A percentile compares a stretch with the other conserved stretches of the same genome.
Evolutionary conservation across 2,329 filamentous ascomycete species (phyloP).

Genomic region (Emmonsia crescens): DNA sequence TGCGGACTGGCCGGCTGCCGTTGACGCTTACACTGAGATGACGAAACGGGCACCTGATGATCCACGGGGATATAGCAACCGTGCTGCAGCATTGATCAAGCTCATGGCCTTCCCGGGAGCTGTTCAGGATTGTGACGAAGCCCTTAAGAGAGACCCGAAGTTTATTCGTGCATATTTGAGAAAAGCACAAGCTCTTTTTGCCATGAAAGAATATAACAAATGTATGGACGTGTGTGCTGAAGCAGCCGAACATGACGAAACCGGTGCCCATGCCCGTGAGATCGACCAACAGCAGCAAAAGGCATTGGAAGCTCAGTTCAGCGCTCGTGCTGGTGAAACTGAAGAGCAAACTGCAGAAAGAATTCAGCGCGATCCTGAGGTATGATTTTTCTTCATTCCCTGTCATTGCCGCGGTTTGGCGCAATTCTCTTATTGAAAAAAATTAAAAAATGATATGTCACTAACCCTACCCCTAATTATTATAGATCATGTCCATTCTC

Average conservation of each 20-base stretch:
- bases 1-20: constrained; percentile 85
- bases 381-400: constrained; percentile 34
- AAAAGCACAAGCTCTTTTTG: constrained; percentile 89
- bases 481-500: constrained; percentile 72
- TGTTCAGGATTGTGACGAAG: constrained; percentile 80
- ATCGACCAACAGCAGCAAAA: constrained; percentile 93
- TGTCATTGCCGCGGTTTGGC: not conserved
- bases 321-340: constrained; percentile 82
- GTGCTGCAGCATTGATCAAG: constrained; percentile 93
- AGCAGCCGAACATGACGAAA: constrained; percentile 64
- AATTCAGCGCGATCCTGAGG: constrained; percentile 81
- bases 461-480: constrained; percentile 20
- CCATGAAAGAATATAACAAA: constrained; percentile 97
- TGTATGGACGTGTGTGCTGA: constrained; percentile 81
- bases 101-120: constrained; percentile 90
- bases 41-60: constrained; percentile 89
- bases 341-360: constrained; percentile 92
- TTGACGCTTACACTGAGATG: constrained; percentile 93
- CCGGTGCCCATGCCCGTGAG: constrained; percentile 74
- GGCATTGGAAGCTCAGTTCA: constrained; percentile 80
- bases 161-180: constrained; percentile 96
- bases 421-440: constrained; percentile 4
- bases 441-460: not conserved
- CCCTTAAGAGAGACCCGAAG: constrained; percentile 79
- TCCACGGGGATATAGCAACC: constrained; percentile 91